Percentiles rank a stretch among this genome's conserved stretches.
phyloP scores from a whole-genome alignment of 2,329 filamentous ascomycete genomes.

The Cordyceps tenuipes region DNA sequence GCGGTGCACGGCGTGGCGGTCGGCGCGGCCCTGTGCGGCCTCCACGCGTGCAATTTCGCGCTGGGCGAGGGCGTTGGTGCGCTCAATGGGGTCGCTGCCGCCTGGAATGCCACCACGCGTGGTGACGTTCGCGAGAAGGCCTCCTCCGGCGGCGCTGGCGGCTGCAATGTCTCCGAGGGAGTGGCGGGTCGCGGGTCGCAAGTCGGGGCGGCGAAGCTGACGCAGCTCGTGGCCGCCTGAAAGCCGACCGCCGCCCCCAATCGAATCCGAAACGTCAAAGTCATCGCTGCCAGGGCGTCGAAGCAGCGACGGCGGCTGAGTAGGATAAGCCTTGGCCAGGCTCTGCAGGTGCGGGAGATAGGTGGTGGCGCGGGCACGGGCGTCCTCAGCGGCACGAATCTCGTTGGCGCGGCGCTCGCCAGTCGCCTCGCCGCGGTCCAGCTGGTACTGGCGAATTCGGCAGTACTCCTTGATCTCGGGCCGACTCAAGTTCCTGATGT shows the following conservation, averaged over 20 bases:
- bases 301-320: not conserved
- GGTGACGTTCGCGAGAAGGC: constrained; percentile 6
- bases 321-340: constrained; percentile 14
- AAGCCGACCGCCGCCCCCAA: not conserved
- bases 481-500: constrained; percentile 42
- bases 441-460: constrained; percentile 50
- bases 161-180: constrained; percentile 15
- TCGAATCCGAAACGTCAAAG: not conserved
- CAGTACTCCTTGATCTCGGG: constrained; percentile 57
- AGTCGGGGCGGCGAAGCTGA: constrained; percentile 34
- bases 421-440: constrained; percentile 43
- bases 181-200: constrained; percentile 22
- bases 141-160: not conserved
- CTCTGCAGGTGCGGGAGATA: constrained; percentile 10
- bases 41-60: constrained; percentile 46
- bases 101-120: constrained; percentile 15
- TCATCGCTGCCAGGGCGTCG: not conserved
- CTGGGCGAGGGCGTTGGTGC: constrained; percentile 38
- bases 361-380: constrained; percentile 34
- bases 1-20: constrained; percentile 36
- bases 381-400: constrained; percentile 41
- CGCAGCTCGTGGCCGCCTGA: constrained; percentile 32
- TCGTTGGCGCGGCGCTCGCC: constrained; percentile 44
- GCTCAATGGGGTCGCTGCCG: constrained; percentile 28
- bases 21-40: constrained; percentile 41